Conservation (phyloP, 2,329 filamentous ascomycete species). For the Arthrobotrys sinensis region DNA sequence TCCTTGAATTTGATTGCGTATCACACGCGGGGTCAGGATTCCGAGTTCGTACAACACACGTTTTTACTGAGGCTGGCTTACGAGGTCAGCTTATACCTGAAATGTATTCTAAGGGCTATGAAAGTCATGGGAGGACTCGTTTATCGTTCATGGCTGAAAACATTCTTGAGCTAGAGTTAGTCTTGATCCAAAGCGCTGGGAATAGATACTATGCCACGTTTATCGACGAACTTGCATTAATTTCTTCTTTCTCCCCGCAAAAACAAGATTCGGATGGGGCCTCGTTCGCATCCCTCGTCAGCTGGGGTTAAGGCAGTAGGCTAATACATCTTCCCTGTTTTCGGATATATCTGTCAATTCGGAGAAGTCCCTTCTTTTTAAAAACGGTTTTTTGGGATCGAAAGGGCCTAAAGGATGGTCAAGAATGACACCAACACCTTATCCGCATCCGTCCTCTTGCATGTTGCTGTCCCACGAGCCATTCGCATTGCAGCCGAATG, state of each 20-base stretch:
- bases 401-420: neutral
- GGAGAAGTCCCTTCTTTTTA: conserved; percentile 7
- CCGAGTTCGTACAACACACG: neutral
- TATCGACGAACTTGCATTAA: neutral
- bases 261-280: neutral
- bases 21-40: neutral
- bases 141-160: conserved; percentile 19
- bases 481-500: conserved; percentile 7
- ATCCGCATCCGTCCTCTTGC: conserved; percentile 16
- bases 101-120: neutral
- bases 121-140: neutral
- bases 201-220: conserved; percentile 1
- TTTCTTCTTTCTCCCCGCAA: neutral
- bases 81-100: neutral
- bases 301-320: conserved; percentile 8
- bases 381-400: neutral
- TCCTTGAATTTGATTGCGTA: neutral
- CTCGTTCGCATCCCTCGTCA: conserved; percentile 7
- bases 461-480: conserved; percentile 7
- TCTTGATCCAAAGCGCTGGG: neutral
- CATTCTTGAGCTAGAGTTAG: neutral
- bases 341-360: conserved; percentile 19
- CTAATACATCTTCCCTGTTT: conserved; percentile 11
- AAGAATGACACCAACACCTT: neutral
- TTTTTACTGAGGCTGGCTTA: too few relatives aligned